Evolutionary conservation across 106 monocot genomes (phyloP).

Genomic region (Triglochin maritima): DNA sequence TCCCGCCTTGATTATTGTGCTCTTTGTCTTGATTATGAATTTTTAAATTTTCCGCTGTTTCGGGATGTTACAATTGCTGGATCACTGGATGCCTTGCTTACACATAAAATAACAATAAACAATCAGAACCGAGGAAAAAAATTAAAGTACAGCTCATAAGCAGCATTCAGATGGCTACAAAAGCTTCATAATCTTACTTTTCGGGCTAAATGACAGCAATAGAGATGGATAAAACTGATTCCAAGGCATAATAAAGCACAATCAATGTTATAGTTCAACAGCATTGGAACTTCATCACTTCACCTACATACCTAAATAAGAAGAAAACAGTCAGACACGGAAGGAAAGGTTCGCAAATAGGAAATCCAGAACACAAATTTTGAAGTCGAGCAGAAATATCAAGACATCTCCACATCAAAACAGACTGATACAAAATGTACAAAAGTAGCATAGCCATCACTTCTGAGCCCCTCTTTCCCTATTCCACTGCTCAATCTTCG

Average conservation of each 20-base stretch:
- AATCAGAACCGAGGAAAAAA: conserved; percentile 3
- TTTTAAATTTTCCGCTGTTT: too few species aligned
- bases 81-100: conserved; percentile 12
- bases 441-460: neutral
- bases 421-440: neutral
- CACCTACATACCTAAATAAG: conserved; percentile 12
- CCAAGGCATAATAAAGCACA: conserved; percentile 3
- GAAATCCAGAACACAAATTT: neutral
- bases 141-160: neutral
- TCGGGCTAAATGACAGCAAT: conserved; percentile 1
- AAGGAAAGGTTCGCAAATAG: neutral
- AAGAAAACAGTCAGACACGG: conserved; percentile 5
- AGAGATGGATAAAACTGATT: conserved; percentile 2
- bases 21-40: too few species aligned
- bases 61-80: too few species aligned
- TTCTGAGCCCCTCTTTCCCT: conserved; percentile 44
- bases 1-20: too few species aligned
- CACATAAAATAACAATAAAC: conserved; percentile 8
- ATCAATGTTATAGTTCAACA: conserved; percentile 11
- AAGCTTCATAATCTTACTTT: conserved; percentile 6
- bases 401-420: neutral
- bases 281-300: conserved; percentile 10
- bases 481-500: conserved; percentile 74
- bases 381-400: neutral
- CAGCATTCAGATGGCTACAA: neutral